Conservation (phyloP, 1,139 yeast species). For the Hansenula sp. region DNA sequence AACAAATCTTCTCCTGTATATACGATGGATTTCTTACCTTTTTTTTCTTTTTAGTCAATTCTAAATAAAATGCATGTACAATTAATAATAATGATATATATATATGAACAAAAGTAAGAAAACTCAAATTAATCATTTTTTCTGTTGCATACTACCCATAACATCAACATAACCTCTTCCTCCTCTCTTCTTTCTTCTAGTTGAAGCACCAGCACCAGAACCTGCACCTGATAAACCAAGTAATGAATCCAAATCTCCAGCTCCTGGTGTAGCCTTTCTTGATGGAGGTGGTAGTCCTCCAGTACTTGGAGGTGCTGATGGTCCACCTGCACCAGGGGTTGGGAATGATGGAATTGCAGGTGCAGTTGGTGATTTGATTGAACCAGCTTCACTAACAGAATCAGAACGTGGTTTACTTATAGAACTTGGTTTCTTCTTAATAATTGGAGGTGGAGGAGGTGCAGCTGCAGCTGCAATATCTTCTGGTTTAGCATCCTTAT, state of each 20-base stretch:
- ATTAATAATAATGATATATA: background rate
- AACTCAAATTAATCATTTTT: background rate
- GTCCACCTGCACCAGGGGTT: conserved; percentile 6
- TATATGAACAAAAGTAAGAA: too few species aligned
- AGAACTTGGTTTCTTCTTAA: conserved; percentile 32
- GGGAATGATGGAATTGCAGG: conserved; percentile 19
- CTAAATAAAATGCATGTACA: background rate
- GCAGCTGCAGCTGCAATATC: conserved; percentile 59
- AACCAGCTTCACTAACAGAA: conserved; percentile 14
- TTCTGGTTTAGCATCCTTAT: conserved; percentile 62
- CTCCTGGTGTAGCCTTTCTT: background rate
- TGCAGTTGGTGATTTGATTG: conserved; percentile 11
- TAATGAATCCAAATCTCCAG: background rate
- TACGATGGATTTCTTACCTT: background rate
- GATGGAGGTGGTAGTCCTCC: too few species aligned
- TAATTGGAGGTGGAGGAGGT: conserved; percentile 74
- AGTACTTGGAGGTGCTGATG: conserved; percentile 10
- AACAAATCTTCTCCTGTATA: background rate
- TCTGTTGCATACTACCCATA: conserved; percentile 38
- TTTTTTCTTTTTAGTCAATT: background rate
- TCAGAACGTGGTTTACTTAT: conserved; percentile 33
- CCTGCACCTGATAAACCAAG: conserved; percentile 20
- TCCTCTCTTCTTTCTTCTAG: conserved; percentile 43
- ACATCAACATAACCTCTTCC: conserved; percentile 82
- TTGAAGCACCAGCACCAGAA: conserved; percentile 28